Base-by-base conservation (phyloP, 805 yeast species). In the Pichia kluyveri region DNA sequence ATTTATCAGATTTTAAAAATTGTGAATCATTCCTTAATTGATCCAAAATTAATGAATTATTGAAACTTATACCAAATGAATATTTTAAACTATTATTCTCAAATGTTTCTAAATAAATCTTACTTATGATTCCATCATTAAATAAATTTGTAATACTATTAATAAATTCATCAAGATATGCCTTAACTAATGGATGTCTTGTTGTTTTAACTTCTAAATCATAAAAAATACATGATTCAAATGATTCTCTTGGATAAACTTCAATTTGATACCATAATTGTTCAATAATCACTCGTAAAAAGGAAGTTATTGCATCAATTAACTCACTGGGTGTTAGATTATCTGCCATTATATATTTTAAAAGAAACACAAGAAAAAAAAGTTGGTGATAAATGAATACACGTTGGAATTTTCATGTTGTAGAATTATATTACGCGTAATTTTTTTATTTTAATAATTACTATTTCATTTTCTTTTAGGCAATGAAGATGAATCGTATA, bases 191-290 rank as follows among this genome's bases (percentile, higher is more conserved):
- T 0, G 79, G 79, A 53, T 76, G 78, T 50, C 81, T 61, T 44
- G 66, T 69, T 37, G 69, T 64, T 12, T 75, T 73, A 0, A 72
- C 63, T 38, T 60, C 62, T 15, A 77, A 46, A 38, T 70, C 68
- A 54, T 74, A 77, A 5, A 74, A 70, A 26, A 70, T 68, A 4
- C 65, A 63, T 12, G 59, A 57, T 23, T 63, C 67, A 57, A 76
- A 85, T 0, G 82, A 68, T 44, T 68, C 72, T 1, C 49, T 56
- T 0, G 82, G 82, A 54, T 84, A 84, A 0, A 84, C 62, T 1
- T 63, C 58, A 42, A 80, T 70, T 44, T 73, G 63, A 58, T 75
- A 81, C 43, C 82, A 61, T 1, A 82, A 67, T 40, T 77, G 77
- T 50, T 82, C 82, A 11, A 48, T 48, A 11, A 34, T 38, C 3